Evolutionary conservation across 306 rosid species (phyloP), one percentile per base, ranked within the genome.

Genomic region (Pyrus bretschneideri): DNA sequence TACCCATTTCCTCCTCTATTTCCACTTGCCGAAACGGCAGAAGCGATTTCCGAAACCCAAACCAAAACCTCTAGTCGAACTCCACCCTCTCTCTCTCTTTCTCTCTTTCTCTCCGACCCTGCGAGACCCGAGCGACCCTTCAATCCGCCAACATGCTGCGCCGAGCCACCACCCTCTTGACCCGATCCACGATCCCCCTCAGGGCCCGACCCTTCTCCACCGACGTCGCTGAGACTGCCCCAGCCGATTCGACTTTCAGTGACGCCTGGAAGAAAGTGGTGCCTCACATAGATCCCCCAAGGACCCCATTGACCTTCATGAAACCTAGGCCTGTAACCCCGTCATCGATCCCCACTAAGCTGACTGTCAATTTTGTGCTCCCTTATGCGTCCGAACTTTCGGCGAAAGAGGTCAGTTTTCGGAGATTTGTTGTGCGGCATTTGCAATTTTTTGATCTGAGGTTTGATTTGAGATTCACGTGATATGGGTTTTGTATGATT

Each of bases 41-140:
- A 12, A 12, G 65, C 77, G 69, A 68, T 22, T 68, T 40, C 73
- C 42, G 62, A 84, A 65, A 22, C 78, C 52, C 58, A 49, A 23
- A 33, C 79, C 57, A 49, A 60, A 61, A 77, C 67, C 67, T 44
- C 10, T 1, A 1, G 18, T 15, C 6, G 11, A 33, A 17, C 21
- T 44, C 23, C 65, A 23, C 76, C 4, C 25, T 25, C 71, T 74
- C 27, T 25, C 27, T 25, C 27, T 25, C 76, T 4, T 59, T 23
- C 69, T 21, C 73, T 21, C 49, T 76, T 55, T 75, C 80, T 82
- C 93, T 90, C 97, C 95, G 95, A 94, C 96, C 88, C 86, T 89
- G 97, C 97, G 92, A 77, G 85, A 82, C 77, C 97, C 96, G 98
- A 94, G 97, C 97, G 95, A 91, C 83, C 78, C 81, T 81, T 59